Base-by-base conservation (phyloP, 345 rosid species). In the Citrus cavaleriei region DNA sequence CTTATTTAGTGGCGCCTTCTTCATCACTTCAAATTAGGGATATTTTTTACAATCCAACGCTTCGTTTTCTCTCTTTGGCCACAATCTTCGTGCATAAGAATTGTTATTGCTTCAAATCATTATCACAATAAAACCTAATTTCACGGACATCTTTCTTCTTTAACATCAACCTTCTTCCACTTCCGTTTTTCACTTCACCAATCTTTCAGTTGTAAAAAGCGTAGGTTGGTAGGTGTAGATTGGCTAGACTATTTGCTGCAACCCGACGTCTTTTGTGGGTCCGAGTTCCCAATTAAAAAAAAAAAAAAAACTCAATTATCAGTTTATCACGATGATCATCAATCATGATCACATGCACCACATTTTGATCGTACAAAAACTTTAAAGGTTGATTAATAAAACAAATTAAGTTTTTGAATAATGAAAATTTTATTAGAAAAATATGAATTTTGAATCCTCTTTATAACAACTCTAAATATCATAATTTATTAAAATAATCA, bases 81-180 rank as follows among this genome's bases (percentile, higher is more conserved):
- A 4, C 40, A 61, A 8, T 35, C 76, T 72, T 73, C 77, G 5
- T 60, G 46, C 49, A 30, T 40, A 21, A 54, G 30, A 5, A 34
- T 6, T 54, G 27, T 38, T 34, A 67, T 30, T 55, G 65, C 34
- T 38, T 18, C 40, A 49, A 24, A 63, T 25, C 73, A 74, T 75
- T 42, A 62, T 71, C 66, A 32, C 81, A 71, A 14, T 51, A 66
- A 63, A 63, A 73, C 85, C 76, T 77, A 67, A 81, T 73, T 79
- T 84, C 77, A 63, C 85, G 86, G 82, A 19, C 79, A 77, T 77
- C 74, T 83, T 61, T 66, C 27, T 14, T 69, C 61, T 78, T 51
- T 82, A 63, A 27, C 5, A 35, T 68, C 22, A 57, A 24, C 22
- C 76, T 24, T 19, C 73, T 68, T 28, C 35, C 24, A 32, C 57